Conservation (phyloP, 371 early-diverging fungal genomes). For the Rhizopus stolonifer region DNA sequence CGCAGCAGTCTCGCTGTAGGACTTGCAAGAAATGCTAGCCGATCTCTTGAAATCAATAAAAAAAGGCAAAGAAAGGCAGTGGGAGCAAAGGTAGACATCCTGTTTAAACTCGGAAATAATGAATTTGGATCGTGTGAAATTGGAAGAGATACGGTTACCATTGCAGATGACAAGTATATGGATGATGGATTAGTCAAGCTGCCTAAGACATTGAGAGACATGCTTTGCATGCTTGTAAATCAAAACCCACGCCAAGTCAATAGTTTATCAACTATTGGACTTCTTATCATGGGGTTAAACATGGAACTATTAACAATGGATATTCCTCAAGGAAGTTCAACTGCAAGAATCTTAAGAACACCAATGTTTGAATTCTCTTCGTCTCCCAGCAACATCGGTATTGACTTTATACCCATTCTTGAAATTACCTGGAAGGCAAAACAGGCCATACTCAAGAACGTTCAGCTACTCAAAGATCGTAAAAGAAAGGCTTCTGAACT, state of each 20-base stretch:
- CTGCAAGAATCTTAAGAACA: slow-evolving; percentile 4
- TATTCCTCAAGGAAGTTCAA: background rate
- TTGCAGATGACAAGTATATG: slow-evolving; percentile 7
- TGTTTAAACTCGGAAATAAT: background rate
- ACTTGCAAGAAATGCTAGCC: background rate
- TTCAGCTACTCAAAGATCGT: slow-evolving; percentile 7
- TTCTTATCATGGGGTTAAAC: slow-evolving; percentile 12
- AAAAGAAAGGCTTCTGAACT: slow-evolving; percentile 16
- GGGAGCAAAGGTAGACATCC: slow-evolving; percentile 7
- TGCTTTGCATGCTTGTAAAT: slow-evolving; percentile 9
- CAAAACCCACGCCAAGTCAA: slow-evolving; percentile 8
- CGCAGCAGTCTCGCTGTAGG: background rate
- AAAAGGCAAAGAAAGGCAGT: slow-evolving; percentile 9
- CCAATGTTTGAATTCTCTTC: slow-evolving; percentile 9
- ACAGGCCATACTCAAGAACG: slow-evolving; percentile 10
- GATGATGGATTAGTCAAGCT: slow-evolving; percentile 13
- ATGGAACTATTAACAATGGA: slow-evolving; percentile 13
- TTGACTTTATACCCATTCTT: slow-evolving; percentile 12
- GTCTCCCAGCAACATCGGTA: slow-evolving; percentile 1
- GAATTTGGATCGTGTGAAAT: slow-evolving; percentile 16
- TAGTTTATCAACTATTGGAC: slow-evolving; percentile 6
- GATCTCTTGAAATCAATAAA: slow-evolving; percentile 2
- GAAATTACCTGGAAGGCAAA: slow-evolving; percentile 17
- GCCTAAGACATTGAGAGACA: slow-evolving; percentile 15
- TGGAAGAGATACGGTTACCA: background rate